phyloP scores from a whole-genome alignment of 2,329 filamentous ascomycete species.

The Sporothrix luriei region DNA sequence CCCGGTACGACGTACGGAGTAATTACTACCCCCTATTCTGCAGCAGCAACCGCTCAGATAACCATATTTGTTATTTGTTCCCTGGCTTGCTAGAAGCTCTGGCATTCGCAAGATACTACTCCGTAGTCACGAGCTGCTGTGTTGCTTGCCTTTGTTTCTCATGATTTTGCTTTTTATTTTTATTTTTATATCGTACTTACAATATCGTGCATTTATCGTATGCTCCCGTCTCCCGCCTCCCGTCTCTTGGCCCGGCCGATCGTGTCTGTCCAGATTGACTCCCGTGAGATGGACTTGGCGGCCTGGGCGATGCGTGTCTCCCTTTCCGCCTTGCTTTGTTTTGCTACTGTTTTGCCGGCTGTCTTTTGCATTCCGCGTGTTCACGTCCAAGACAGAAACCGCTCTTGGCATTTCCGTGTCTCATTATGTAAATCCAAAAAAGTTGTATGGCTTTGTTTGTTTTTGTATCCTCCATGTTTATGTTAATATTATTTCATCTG shows the following conservation, averaged over 20 bases:
- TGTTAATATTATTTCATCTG: neutral
- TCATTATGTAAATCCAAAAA: neutral
- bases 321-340: neutral
- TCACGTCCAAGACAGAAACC: neutral
- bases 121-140: neutral
- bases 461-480: neutral
- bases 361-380: slow-evolving; percentile 7
- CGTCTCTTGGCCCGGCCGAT: slow-evolving; percentile 15
- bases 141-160: neutral
- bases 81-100: slow-evolving; percentile 3
- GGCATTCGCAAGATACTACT: neutral
- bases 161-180: neutral
- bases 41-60: slow-evolving; percentile 7
- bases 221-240: neutral
- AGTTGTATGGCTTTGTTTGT: slow-evolving; percentile 6
- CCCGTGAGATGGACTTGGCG: neutral
- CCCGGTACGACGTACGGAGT: neutral
- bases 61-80: slow-evolving; percentile 5
- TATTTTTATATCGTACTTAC: neutral
- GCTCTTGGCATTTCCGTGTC: neutral
- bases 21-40: no score
- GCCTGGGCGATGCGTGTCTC: slow-evolving; percentile 16
- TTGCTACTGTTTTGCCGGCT: slow-evolving; percentile 3
- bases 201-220: neutral
- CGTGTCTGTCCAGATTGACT: slow-evolving; percentile 23